Evolutionary conservation across 2,329 filamentous ascomycete species (phyloP), one percentile per base, ranked within the genome.

Genomic region (Diatrype stigma): DNA sequence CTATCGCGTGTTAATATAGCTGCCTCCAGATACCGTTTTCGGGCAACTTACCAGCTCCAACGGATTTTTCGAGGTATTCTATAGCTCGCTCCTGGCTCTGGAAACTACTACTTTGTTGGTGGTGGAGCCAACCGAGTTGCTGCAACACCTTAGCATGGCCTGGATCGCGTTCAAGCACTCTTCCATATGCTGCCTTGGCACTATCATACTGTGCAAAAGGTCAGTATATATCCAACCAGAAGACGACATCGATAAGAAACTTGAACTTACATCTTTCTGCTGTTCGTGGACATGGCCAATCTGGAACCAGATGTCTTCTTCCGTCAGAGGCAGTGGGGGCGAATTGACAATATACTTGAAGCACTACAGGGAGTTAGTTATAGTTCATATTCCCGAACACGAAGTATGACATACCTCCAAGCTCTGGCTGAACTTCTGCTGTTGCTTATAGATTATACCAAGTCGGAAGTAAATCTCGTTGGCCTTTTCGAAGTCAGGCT

Each of bases 281-380:
- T 97, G 94, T 68, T 99, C 94, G 64, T 99, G 92, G 46, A 99
- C 94, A 69, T 99, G 94, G 23, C 94, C 94, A 65, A 99, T 97
- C 71, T 99, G 94, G 76, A 99, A 99, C 93, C 93, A 97, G 54
- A 99, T 99, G 63, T 99, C 94, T 70, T 97, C 93, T 69, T 97
- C 92, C 0, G 92, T 96, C 61, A 99, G 72, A 2, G 94, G 94
- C 3, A 90, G 86, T 3, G 94, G 94, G 26, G 94, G 93, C 48
- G 96, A 92, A 60, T 83, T 87, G 56, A 97, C 92, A 60, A 99
- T 99, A 68, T 96, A 97, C 72, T 94, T 94, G 76, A 99, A 99
- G 76, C 94, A 97, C 90, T 96, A 52, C 16, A 10, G 53, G 8
- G 30, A 42, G 56, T 70, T 53, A 68, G 63, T 62, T 37, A 62